A percentile compares a stretch with the other conserved stretches of the same genome.
Evolutionary conservation across 495 filamentous ascomycete species (phyloP).

Genomic region (Stereocaulon alpinum): DNA sequence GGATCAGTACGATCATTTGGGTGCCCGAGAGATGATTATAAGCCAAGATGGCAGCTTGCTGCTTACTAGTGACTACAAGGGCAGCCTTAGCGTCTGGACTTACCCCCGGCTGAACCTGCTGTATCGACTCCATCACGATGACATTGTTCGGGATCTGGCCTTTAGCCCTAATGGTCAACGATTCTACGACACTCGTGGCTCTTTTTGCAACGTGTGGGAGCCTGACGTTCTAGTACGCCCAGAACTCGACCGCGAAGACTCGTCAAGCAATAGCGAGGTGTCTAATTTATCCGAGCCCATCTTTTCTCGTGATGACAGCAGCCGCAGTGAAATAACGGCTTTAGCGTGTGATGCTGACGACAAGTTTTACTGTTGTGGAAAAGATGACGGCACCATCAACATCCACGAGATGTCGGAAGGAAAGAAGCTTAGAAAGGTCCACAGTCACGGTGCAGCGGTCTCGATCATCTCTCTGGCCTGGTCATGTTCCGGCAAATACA

Average conservation of each 20-base stretch:
- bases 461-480: too few species aligned
- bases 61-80: slow-evolving; percentile 20
- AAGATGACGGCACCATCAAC: too few species aligned
- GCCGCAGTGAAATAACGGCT: too few species aligned
- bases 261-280: too few species aligned
- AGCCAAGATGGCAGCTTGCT: slow-evolving; percentile 26
- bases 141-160: slow-evolving; percentile 13
- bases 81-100: slow-evolving; percentile 23
- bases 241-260: slow-evolving; percentile 2
- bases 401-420: too few species aligned
- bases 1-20: slow-evolving; percentile 7
- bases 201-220: slow-evolving; percentile 22
- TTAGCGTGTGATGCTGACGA: too few species aligned
- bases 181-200: slow-evolving; percentile 21
- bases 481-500: too few species aligned
- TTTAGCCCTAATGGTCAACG: slow-evolving; percentile 21
- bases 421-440: too few species aligned
- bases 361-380: too few species aligned
- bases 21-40: not conserved
- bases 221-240: slow-evolving; percentile 20
- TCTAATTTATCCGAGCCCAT: too few species aligned
- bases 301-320: too few species aligned
- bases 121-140: slow-evolving; percentile 21
- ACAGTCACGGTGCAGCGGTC: too few species aligned
- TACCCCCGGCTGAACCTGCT: slow-evolving; percentile 20